These are phyloP conservation scores for Ophiocordyceps robertsii DNA, from an alignment of 2,329 filamentous ascomycete species.

Conservation along the genomic window DNA sequence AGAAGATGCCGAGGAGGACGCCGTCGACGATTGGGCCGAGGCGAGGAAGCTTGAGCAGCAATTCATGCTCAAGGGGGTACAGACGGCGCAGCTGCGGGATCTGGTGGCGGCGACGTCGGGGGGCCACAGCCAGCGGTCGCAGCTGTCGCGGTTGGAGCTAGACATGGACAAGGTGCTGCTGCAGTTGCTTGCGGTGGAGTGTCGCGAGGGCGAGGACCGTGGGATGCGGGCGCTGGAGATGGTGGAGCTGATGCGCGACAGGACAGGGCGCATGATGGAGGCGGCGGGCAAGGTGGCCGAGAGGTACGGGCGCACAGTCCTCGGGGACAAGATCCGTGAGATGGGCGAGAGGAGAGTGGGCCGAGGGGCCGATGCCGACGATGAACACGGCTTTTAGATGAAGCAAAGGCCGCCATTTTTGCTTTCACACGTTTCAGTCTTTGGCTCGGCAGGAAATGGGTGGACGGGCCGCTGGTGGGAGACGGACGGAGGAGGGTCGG, in stretches of 20 bases:
- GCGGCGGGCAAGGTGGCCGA: conserved; percentile 81
- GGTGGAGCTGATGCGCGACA: conserved; percentile 72
- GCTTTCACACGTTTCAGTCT: too few relatives aligned
- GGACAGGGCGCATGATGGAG: conserved; percentile 79
- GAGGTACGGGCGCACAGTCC: conserved; percentile 64
- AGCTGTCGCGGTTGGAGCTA: conserved; percentile 59
- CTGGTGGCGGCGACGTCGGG: conserved; percentile 52
- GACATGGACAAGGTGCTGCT: conserved; percentile 84
- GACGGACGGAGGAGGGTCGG: too few relatives aligned
- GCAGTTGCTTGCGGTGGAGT: conserved; percentile 80
- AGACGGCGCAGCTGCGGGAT: conserved; percentile 64
- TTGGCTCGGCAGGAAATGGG: too few relatives aligned
- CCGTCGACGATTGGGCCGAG: conserved; percentile 26
- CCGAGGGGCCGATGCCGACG: conserved; percentile 44
- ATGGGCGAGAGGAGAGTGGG: conserved; percentile 58
- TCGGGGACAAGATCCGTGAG: conserved; percentile 85
- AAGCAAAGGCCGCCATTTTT: too few relatives aligned
- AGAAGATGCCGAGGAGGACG: conserved; percentile 19
- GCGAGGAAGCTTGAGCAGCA: conserved; percentile 60
- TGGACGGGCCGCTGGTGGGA: too few relatives aligned
- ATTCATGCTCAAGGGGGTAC: conserved; percentile 62
- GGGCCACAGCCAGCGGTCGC: conserved; percentile 45
- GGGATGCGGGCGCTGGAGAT: conserved; percentile 93
- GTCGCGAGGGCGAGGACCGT: conserved; percentile 79
- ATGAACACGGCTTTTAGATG: conserved; percentile 2